Base-by-base conservation (phyloP, 176 grass and related monocot species). In the Olyra latifolia region DNA sequence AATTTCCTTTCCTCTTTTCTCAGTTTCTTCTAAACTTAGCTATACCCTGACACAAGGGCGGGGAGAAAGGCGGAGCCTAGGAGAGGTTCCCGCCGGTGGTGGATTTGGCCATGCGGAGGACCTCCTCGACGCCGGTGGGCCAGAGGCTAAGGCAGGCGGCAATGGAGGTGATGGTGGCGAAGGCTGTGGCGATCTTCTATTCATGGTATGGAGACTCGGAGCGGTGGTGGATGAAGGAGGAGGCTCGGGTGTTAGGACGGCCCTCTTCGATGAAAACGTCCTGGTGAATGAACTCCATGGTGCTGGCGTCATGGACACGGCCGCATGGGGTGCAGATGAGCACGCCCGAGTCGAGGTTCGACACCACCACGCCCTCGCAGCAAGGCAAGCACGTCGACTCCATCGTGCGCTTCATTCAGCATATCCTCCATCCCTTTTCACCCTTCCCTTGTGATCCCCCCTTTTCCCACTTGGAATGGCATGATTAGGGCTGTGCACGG, bases 251-350 rank as follows among this genome's bases (percentile, higher is more conserved):
- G n/a, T n/a, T n/a, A n/a, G 10, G 43, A 9, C 43, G 43, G 43
- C 43, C 43, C 43, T 45, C 43, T 45, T 45, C 43, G 11, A 11
- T 45, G 43, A 45, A 45, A 11, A 11, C 10, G 43, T 9, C 10
- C 52, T 87, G 84, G 5, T 80, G 42, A 5, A 80, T 24, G 53
- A 82, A 88, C 30, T 78, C 58, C 48, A 13, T 54, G 10, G 69
- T 30, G 23, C 77, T 67, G 29, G 45, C 30, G 29, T 60, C 52
- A 57, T 81, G 44, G 14, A 71, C 79, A 56, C 48, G 59, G 59
- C 82, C 90, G 28, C 82, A 88, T 0, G 70, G 71, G 22, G n/a
- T 7, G 72, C 89, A 88, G n/a, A 92, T 28, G 41, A 35, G 64
- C 8, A 23, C 82, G 55, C 77, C 77, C 2, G 58, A 74, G 60